Evolutionary conservation across 2,329 filamentous ascomycete species (phyloP), one percentile per base, ranked within the genome.

Genomic region (Cladosporium velox): DNA sequence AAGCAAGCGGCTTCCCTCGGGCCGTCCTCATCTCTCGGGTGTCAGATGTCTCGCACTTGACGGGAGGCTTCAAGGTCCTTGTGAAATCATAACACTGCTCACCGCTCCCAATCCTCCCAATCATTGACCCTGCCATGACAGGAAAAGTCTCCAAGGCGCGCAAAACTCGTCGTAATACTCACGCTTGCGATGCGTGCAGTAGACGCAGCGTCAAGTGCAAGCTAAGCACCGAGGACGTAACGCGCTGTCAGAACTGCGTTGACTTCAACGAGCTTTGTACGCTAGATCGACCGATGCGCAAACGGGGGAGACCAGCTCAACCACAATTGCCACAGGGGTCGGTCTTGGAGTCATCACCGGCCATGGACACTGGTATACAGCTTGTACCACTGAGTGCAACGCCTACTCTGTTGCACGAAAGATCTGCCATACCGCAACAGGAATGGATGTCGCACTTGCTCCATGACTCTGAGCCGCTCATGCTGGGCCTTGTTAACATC

Each of bases 231-330:
- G 72, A 73, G 44, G 70, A 75, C 70, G 67, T 67, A 34, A 34
- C 70, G 62, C 73, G 76, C 51, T 83, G 82, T 70, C 78, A 81
- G 68, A 83, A 80, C 59, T 82, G 81, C 70, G 69, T 74, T 10
- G 79, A 82, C 66, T 84, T 82, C 70, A 77, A 77, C 60, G 76
- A 81, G 62, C 65, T 72, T 21, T 84, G 82, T 69, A 82, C 78
- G 35, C 81, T 79, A 68, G 71, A 79, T 62, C 77, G 80, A 51
- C 78, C 79, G 24, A 35, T 58, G 15, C 51, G 54, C 35, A 64
- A 26, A 58, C 51, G 61, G 24, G 61, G 61, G 11, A 72, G 72
- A 11, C 78, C 79, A 62, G 74, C 76, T 38, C 51, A 28, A 44
- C 14, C 61, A 3, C 30, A n/a, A 2, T 21, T 44, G 51, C n/a